Base-by-base conservation (phyloP, 345 rosid species). In the Hibiscus tridactylites region DNA sequence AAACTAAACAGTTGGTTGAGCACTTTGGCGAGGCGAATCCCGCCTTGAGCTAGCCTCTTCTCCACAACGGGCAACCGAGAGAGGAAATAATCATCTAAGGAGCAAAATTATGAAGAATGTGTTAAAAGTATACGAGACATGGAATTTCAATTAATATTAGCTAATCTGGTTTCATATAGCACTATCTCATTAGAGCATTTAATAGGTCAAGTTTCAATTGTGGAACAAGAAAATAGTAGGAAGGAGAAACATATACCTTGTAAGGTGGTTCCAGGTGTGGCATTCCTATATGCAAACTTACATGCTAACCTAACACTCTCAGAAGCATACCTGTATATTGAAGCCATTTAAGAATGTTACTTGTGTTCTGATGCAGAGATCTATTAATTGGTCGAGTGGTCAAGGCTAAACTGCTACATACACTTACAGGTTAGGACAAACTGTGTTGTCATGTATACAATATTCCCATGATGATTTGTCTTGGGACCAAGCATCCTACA, bases 221-320 rank as follows among this genome's bases (percentile, higher is more conserved):
- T 19, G 17, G 13, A 39, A 42, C 9, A 42, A 64, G 33, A 44
- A 17, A 60, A 47, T 35, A 73, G 60, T 8, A 65, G 1, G 5
- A 24, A 46, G 17, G 24, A 12, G 24, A 13, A 58, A 66, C 69
- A 46, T 63, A 72, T 87, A 92, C 99, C 97, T 84, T 72, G 81
- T 71, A 95, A 75, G 64, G 90, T 90, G 78, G 86, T 91, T 81
- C 97, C 98, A 29, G 96, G 89, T 4, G 90, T 86, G 66, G 97
- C 97, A 75, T 84, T 82, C 81, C 68, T 86, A 84, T 93, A 93
- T 39, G 94, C 98, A 39, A 65, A 91, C 75, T 86, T 88, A 85
- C 98, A 93, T n/a, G 98, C 98, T 81, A 91, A 81, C 63, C 74
- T 73, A 61, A 93, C 74, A 79, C 98, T 91, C 80, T 91, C 96